These are phyloP conservation scores for Solanum piurae DNA, from an alignment of 257 asterid species.

Conservation along the genomic window DNA sequence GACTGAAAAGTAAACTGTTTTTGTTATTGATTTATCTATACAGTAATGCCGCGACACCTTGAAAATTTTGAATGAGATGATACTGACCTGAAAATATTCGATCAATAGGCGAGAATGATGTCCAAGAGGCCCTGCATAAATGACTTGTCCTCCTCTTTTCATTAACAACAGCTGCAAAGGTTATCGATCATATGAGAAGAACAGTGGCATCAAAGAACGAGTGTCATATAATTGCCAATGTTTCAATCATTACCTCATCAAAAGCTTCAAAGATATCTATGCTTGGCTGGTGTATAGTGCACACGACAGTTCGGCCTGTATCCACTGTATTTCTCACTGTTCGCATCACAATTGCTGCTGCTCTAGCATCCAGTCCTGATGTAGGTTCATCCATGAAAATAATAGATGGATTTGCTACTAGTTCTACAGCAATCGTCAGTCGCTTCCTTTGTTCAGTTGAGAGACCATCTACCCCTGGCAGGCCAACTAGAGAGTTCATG, in stretches of 20 bases:
- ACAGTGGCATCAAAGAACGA: background rate
- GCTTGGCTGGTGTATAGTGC: slow-evolving; percentile 91
- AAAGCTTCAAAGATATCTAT: slow-evolving; percentile 76
- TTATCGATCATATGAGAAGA: background rate
- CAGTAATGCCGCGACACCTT: background rate
- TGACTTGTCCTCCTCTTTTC: slow-evolving; percentile 88
- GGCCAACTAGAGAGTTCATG: slow-evolving; percentile 56
- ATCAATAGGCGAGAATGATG: slow-evolving; percentile 48
- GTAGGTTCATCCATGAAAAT: slow-evolving; percentile 96
- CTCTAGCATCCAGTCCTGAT: slow-evolving; percentile 84
- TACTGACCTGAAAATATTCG: slow-evolving; percentile 61
- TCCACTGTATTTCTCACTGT: slow-evolving; percentile 79
- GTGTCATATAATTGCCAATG: background rate
- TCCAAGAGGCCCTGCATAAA: slow-evolving; percentile 75
- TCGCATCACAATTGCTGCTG: slow-evolving; percentile 90
- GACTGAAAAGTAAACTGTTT: slow-evolving; percentile 21
- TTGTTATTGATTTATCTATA: background rate
- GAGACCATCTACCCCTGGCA: slow-evolving; percentile 78
- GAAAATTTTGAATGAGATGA: background rate
- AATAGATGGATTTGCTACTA: slow-evolving; percentile 84
- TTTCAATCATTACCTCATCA: slow-evolving; percentile 46
- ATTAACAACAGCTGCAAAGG: slow-evolving; percentile 49
- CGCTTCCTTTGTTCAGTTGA: slow-evolving; percentile 90
- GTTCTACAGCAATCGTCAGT: slow-evolving; percentile 76
- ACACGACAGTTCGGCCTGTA: slow-evolving; percentile 75